phyloP scores from a whole-genome alignment of 495 filamentous ascomycete genomes.

The Tetracladium setigerum region DNA sequence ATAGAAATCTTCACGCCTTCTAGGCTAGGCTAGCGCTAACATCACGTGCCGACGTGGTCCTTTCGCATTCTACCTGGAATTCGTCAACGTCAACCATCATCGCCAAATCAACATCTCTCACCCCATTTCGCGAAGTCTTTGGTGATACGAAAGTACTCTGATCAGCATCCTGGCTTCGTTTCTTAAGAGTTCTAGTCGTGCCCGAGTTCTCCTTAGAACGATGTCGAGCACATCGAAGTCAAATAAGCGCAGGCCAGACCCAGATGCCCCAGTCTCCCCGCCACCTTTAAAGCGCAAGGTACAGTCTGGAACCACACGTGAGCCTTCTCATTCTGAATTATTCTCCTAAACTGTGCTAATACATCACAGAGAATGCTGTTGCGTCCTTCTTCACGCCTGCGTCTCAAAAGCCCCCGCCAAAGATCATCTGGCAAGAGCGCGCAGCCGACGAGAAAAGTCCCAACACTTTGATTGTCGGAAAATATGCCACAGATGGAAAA shows the following conservation, averaged over 20 bases:
- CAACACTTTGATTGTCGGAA: conserved; percentile 65
- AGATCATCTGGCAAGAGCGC: conserved; percentile 66
- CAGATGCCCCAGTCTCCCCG: conserved; percentile 42
- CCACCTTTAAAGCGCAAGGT: conserved; percentile 55
- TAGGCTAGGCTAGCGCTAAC: too few species aligned
- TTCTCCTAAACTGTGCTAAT: conserved; percentile 3
- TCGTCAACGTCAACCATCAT: too few species aligned
- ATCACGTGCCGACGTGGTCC: too few species aligned
- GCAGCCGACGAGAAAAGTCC: conserved; percentile 30
- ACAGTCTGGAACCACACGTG: conserved; percentile 69
- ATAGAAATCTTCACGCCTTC: too few species aligned
- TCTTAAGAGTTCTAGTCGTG: not conserved
- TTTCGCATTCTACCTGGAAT: too few species aligned
- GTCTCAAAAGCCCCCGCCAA: conserved; percentile 78
- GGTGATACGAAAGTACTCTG: not conserved
- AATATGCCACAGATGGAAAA: conserved; percentile 38
- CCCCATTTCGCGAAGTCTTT: conserved; percentile 32
- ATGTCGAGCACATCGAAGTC: conserved; percentile 12
- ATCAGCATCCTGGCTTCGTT: conserved; percentile 5
- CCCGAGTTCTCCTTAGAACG: not conserved
- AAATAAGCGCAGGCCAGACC: conserved; percentile 22
- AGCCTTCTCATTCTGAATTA: conserved; percentile 14
- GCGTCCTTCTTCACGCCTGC: conserved; percentile 83
- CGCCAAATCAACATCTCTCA: conserved; percentile 13
- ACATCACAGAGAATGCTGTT: conserved; percentile 51